A percentile compares a stretch with the other conserved stretches of the same genome.
These are phyloP conservation scores for Pestalotiopsis sp. DNA, from an alignment of 2,329 filamentous ascomycete genomes.

Conservation along the genomic window DNA sequence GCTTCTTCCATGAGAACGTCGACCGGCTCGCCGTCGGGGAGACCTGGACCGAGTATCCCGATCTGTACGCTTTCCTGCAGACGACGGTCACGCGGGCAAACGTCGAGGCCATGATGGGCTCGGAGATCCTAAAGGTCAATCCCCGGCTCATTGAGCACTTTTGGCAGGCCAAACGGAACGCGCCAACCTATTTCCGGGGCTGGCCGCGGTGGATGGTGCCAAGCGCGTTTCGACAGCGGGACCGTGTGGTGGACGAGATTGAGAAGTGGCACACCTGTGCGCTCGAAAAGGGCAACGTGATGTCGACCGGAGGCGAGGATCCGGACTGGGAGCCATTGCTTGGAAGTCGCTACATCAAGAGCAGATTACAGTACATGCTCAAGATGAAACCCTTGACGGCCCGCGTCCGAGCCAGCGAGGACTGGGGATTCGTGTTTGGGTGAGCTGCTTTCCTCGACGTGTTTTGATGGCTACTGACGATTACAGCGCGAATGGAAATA, in stretches of 20 bases:
- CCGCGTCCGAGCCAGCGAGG: conserved; percentile 16
- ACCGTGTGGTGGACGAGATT: conserved; percentile 15
- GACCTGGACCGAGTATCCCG: conserved; percentile 14
- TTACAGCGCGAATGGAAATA: conserved; percentile 15
- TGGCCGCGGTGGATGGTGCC: conserved; percentile 17
- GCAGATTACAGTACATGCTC: conserved; percentile 16
- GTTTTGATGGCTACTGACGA: background rate
- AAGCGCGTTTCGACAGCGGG: conserved; percentile 10
- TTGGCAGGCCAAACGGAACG: conserved; percentile 5
- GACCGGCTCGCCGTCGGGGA: conserved; percentile 8
- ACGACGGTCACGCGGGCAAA: background rate
- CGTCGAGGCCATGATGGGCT: conserved; percentile 18
- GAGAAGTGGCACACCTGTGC: conserved; percentile 18
- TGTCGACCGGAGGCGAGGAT: conserved; percentile 2
- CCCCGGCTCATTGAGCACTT: conserved; percentile 18
- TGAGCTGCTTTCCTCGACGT: conserved; percentile 11
- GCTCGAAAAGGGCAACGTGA: conserved; percentile 12
- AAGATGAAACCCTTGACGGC: conserved; percentile 15
- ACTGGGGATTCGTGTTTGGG: conserved; percentile 18
- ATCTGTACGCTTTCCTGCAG: conserved; percentile 16
- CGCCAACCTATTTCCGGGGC: conserved; percentile 13
- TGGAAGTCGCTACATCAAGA: conserved; percentile 16
- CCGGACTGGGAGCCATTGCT: conserved; percentile 20
- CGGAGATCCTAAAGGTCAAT: conserved; percentile 17
- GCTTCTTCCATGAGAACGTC: conserved; percentile 8